Conservation (phyloP, 2,329 filamentous ascomycete genomes). For the Trichothecium sympodiale region DNA sequence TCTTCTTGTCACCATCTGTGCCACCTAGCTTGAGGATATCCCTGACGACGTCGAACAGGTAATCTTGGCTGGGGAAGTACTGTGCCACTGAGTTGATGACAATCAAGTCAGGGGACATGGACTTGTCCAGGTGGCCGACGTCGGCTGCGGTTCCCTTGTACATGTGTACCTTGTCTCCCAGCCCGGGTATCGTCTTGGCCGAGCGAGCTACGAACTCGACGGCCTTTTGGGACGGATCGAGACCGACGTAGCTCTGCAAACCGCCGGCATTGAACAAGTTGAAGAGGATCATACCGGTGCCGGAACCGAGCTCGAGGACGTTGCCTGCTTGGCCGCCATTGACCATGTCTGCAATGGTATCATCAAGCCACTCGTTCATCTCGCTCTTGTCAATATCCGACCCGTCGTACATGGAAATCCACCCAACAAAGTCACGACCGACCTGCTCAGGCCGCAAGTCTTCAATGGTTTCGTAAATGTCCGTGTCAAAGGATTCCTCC, state of each 20-base stretch:
- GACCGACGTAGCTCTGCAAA: constrained; percentile 14
- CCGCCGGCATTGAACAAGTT: constrained; percentile 9
- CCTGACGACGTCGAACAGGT: constrained; percentile 3
- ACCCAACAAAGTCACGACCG: constrained; percentile 17
- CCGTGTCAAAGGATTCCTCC: constrained; percentile 9
- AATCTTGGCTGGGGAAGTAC: constrained; percentile 5
- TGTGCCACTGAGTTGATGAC: constrained; percentile 9
- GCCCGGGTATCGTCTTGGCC: constrained; percentile 5
- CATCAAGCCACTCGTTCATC: constrained; percentile 21
- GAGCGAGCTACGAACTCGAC: constrained; percentile 10
- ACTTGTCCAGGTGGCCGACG: constrained; percentile 1
- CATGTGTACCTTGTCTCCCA: constrained; percentile 7
- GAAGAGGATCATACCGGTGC: constrained; percentile 20
- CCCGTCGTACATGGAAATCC: constrained; percentile 21
- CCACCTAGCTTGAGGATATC: constrained; percentile 1
- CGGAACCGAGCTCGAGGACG: constrained; percentile 19
- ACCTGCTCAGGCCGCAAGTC: constrained; percentile 5
- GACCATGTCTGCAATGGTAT: constrained; percentile 13
- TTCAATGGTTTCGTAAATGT: constrained; percentile 8
- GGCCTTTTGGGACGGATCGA: constrained; percentile 14
- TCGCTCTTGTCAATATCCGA: constrained; percentile 12
- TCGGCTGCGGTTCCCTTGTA: constrained; percentile 12
- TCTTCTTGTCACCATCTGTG: neutral
- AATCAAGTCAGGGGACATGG: constrained; percentile 7
- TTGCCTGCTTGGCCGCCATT: constrained; percentile 5